Conservation (phyloP, 192 early-diverging fungal species). For the Coemansia furcata region DNA sequence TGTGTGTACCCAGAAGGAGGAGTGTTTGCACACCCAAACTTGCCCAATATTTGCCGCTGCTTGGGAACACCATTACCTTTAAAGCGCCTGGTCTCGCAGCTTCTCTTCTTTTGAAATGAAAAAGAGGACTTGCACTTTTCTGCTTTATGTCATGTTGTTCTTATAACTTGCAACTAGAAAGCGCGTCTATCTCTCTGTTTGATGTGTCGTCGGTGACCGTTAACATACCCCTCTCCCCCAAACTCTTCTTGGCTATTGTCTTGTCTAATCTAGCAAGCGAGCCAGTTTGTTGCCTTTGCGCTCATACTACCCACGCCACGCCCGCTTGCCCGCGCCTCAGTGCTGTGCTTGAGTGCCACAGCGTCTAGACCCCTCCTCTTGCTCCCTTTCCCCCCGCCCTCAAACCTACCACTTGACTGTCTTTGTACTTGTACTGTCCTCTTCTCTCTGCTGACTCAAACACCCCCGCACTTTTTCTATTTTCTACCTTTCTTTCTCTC, state of each 20-base stretch:
- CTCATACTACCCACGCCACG: slow-evolving; percentile 7
- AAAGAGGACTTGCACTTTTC: not conserved
- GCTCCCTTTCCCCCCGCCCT: not conserved
- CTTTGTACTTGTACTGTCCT: slow-evolving; percentile 2
- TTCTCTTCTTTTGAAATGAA: slow-evolving; percentile 5
- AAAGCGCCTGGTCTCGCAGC: not conserved
- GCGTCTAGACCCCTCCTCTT: not conserved
- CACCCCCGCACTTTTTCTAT: not conserved
- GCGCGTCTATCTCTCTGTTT: not conserved
- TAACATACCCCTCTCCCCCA: not conserved
- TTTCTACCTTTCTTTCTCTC: not conserved
- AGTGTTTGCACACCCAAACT: not conserved
- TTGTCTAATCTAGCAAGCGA: not conserved
- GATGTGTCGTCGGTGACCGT: slow-evolving; percentile 2
- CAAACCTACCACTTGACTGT: not conserved
- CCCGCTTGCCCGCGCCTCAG: not conserved
- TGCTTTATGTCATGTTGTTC: not conserved
- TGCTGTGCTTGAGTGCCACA: slow-evolving; percentile 3
- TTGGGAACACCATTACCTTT: not conserved
- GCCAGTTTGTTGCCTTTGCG: not conserved
- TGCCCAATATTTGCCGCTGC: slow-evolving; percentile 7
- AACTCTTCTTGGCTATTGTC: not conserved
- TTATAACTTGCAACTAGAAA: not conserved
- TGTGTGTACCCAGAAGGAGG: not conserved
- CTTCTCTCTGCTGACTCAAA: not conserved